A percentile compares a stretch with the other conserved stretches of the same genome.
These are phyloP conservation scores for Aspergillus terreus DNA, from an alignment of 2,329 filamentous ascomycete species.

Conservation along the genomic window DNA sequence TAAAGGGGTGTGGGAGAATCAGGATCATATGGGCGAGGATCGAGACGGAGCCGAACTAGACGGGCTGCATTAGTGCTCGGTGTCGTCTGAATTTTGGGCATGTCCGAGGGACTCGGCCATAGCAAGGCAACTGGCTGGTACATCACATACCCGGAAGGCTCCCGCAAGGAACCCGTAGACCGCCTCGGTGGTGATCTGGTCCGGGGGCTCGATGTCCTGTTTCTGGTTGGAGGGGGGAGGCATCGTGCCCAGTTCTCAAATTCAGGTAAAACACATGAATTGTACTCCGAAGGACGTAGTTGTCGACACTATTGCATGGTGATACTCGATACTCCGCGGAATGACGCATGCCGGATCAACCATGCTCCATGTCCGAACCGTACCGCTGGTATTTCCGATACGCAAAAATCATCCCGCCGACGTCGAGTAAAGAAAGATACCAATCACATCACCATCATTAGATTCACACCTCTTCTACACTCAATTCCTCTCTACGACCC, in stretches of 20 bases:
- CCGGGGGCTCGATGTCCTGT: conserved; percentile 39
- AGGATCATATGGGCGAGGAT: conserved; percentile 45
- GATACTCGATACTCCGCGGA: neutral
- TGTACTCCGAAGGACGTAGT: neutral
- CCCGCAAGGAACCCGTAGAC: conserved; percentile 42
- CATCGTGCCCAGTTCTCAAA: conserved; percentile 24
- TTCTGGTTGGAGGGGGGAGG: conserved; percentile 39
- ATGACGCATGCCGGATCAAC: conserved; percentile 14
- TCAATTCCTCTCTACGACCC: neutral
- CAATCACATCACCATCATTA: neutral
- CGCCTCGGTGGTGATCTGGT: conserved; percentile 39
- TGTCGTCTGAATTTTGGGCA: neutral
- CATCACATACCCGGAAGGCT: conserved; percentile 37
- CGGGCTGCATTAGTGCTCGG: neutral
- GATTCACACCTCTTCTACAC: neutral
- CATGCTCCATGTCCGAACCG: conserved; percentile 3
- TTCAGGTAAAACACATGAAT: neutral
- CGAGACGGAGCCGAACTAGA: conserved; percentile 44
- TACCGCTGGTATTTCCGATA: neutral
- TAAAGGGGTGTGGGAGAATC: conserved; percentile 40
- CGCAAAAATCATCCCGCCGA: neutral
- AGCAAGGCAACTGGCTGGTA: neutral
- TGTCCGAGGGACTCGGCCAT: neutral
- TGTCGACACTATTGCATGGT: neutral
- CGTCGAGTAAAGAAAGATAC: too few relatives aligned